Evolutionary conservation across 306 rosid species (phyloP).

Genomic region (Casuarina glauca): DNA sequence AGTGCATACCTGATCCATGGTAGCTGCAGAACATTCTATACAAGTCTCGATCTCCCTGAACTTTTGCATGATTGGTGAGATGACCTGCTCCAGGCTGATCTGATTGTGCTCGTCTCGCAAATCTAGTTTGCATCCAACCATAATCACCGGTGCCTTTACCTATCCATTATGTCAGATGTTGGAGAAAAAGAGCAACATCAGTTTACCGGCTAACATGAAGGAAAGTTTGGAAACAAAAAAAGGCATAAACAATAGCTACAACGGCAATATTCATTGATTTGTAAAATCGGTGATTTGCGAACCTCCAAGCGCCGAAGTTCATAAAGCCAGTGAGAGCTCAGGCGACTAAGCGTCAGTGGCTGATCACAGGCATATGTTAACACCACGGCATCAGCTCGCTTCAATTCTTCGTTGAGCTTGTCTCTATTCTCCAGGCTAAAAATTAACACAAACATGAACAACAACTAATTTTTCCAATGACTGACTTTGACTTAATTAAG

Average conservation of each 20-base stretch:
- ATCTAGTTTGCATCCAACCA: constrained; percentile 62
- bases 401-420: constrained; percentile 76
- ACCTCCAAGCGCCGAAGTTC: constrained; percentile 73
- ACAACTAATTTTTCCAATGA: background rate
- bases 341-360: constrained; percentile 50
- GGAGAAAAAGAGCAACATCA: background rate
- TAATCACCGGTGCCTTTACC: constrained; percentile 48
- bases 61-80: constrained; percentile 51
- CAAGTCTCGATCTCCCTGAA: constrained; percentile 54
- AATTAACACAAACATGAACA: constrained; percentile 3
- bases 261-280: background rate
- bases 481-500: background rate
- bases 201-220: background rate
- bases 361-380: constrained; percentile 84
- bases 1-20: constrained; percentile 39
- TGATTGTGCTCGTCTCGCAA: constrained; percentile 35
- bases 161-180: constrained; percentile 8
- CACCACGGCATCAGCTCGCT: constrained; percentile 77
- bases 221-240: background rate
- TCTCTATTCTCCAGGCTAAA: constrained; percentile 62
- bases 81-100: constrained; percentile 42
- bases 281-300: background rate
- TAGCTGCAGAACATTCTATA: constrained; percentile 53
- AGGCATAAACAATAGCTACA: background rate
- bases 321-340: constrained; percentile 65